Evolutionary conservation across 2,329 filamentous ascomycete species (phyloP), one percentile per base, ranked within the genome.

Genomic region (Trichoderma sp.): DNA sequence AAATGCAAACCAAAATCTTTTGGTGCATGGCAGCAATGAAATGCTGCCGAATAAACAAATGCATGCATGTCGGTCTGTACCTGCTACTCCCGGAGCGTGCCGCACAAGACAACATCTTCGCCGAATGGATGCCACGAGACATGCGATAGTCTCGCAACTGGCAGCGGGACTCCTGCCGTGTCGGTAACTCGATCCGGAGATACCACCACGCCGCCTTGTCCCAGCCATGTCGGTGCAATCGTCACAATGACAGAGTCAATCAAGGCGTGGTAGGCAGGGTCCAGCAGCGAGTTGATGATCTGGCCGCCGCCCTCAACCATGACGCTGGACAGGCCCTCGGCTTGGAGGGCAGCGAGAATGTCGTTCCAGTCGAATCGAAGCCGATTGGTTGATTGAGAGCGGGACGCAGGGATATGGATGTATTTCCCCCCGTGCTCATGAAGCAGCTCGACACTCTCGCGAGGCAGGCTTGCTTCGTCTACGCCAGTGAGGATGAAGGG

Each of bases 301-400:
- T 84, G 83, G 0, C 87, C 94, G 13, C 95, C 95, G 0, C 95
- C 95, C 78, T 98, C 95, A 59, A 98, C 86, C 95, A 97, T 97
- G 69, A 97, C 84, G 76, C 93, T 97, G 64, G 80, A 79, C 55
- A 97, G 81, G 1, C 89, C 89, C 73, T 91, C 84, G 1, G 76
- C 77, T 39, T 74, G 72, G n/a, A 97, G 78, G 4, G 83, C 81
- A 21, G 79, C 79, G 34, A 96, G 79, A 18, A 96, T 85, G 51
- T 84, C 83, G 13, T 78, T 78, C 93, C 93, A 96, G 21, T 83
- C 79, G 71, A 91, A 84, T 67, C 83, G 81, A 76, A 78, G 79
- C 37, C 80, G 76, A 18, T 75, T 80, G 59, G 77, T 79, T 66
- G 77, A 75, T 56, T 81, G 77, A 6, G 64, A 60, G 11, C 80